Conservation (phyloP, 1,139 yeast species). For the Keqinozyma sinolaborantium region DNA sequence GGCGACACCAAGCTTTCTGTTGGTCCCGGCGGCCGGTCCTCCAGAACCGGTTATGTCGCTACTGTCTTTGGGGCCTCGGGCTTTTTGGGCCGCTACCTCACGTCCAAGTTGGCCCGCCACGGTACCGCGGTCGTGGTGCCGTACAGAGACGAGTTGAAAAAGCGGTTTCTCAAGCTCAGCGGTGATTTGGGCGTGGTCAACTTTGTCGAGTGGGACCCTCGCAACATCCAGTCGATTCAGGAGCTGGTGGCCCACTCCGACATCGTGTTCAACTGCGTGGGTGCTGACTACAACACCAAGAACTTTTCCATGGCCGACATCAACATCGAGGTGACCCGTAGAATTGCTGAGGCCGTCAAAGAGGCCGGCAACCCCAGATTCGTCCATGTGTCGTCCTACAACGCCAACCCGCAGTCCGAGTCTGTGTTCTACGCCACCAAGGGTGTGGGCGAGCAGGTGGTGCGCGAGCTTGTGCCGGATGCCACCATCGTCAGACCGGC, state of each 20-base stretch:
- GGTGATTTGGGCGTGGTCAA: conserved; percentile 90
- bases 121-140: conserved; percentile 80
- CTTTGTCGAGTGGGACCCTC: conserved; percentile 77
- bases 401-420: conserved; percentile 66
- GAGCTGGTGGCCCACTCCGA: conserved; percentile 81
- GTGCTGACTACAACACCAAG: conserved; percentile 75
- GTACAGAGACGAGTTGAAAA: conserved; percentile 74
- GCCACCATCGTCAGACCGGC: conserved; percentile 86
- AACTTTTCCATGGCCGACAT: conserved; percentile 81
- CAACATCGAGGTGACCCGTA: conserved; percentile 72
- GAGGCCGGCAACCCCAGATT: conserved; percentile 74
- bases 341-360: conserved; percentile 72
- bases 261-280: conserved; percentile 77
- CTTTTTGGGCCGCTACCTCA: conserved; percentile 70
- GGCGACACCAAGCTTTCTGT: conserved; percentile 70
- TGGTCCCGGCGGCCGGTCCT: conserved; percentile 82
- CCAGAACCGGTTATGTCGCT: conserved; percentile 88
- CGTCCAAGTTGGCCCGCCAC: conserved; percentile 72
- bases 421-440: conserved; percentile 77
- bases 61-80: conserved; percentile 87
- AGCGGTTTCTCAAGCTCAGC: conserved; percentile 74
- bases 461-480: conserved; percentile 64
- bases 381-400: conserved; percentile 77
- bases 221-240: conserved; percentile 74
- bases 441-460: conserved; percentile 75